These are phyloP conservation scores for Metarhizium anisopliae DNA, from an alignment of 2,329 filamentous ascomycete species.

Conservation along the genomic window DNA sequence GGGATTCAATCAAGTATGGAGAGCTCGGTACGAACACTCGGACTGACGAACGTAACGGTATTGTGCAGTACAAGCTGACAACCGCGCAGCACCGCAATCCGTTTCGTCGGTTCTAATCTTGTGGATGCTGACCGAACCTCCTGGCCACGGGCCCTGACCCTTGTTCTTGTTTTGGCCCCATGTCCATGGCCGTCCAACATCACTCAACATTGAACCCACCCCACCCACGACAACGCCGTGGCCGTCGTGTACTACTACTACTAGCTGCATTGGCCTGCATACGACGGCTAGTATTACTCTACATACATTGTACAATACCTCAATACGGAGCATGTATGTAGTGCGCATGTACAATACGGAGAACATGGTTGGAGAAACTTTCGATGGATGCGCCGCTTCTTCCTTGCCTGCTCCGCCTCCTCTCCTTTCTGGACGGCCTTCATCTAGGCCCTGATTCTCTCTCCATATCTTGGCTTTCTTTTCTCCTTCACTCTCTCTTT, in stretches of 20 bases:
- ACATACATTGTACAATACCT: too few species aligned
- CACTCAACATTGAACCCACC: background rate
- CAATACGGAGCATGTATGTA: background rate
- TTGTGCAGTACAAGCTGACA: background rate
- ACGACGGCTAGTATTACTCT: background rate
- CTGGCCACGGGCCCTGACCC: background rate
- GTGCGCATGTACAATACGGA: background rate
- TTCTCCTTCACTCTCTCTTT: slow-evolving; percentile 1
- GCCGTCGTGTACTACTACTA: background rate
- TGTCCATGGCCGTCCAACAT: background rate
- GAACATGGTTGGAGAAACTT: background rate
- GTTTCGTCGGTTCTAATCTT: background rate
- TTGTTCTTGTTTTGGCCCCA: slow-evolving; percentile 1
- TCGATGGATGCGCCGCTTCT: slow-evolving; percentile 2
- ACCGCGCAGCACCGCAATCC: background rate
- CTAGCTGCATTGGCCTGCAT: background rate
- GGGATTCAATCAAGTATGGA: background rate
- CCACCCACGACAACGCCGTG: background rate
- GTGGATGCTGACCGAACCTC: background rate
- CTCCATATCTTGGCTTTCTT: background rate
- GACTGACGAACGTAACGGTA: too few species aligned
- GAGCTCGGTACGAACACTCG: too few species aligned
- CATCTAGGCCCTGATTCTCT: slow-evolving; percentile 11
- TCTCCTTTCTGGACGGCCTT: slow-evolving; percentile 9
- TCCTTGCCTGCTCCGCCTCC: slow-evolving; percentile 5